Base-by-base conservation (phyloP, 306 rosid species). In the apple (Malus domestica) region DNA sequence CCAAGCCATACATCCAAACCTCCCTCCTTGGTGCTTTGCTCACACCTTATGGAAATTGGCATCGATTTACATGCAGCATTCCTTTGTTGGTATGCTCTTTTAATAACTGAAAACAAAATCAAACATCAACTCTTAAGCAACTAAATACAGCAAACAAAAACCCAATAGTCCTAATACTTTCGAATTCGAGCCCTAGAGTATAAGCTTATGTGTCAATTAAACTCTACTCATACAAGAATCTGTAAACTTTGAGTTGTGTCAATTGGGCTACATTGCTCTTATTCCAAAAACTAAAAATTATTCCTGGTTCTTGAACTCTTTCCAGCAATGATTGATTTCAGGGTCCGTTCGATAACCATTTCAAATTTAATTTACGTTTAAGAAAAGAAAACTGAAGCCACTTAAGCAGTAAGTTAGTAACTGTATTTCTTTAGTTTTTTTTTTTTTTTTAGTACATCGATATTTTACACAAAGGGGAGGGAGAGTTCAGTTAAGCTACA, bases 1-100 rank as follows among this genome's bases (percentile, higher is more conserved):
- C 97, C 96, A 4, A 92, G 86, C 97, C 97, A 92, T 44, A 92
- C 89, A 78, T 95, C 97, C 88, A 92, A 71, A 80, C 88, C 69
- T 18, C 89, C 89, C 54, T 77, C 86, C 79, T 83, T 79, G n/a
- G 88, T 69, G 51, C 83, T 82, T 82, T 92, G 97, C 82, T 90
- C 97, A 73, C 97, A 82, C 80, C 90, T 88, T 82, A 92, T 74
- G 7, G 97, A 81, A 70, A 92, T 74, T 16, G 91, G 72, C 80
- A 65, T 76, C 68, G 92, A 87, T 75, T 79, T 90, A 73, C 76
- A 22, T 5, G 78, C 73, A 1, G 44, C 10, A 67, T 84, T 83
- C 84, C 87, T 84, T 82, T 54, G 89, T 80, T 76, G 75, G 71
- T 54, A 68, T 71, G 80, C 88, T 79, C 58, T 79, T 40, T 71